A percentile compares a stretch with the other conserved stretches of the same genome.
phyloP scores from a whole-genome alignment of 192 early-diverging fungal genomes.

The Diversispora epigaea region DNA sequence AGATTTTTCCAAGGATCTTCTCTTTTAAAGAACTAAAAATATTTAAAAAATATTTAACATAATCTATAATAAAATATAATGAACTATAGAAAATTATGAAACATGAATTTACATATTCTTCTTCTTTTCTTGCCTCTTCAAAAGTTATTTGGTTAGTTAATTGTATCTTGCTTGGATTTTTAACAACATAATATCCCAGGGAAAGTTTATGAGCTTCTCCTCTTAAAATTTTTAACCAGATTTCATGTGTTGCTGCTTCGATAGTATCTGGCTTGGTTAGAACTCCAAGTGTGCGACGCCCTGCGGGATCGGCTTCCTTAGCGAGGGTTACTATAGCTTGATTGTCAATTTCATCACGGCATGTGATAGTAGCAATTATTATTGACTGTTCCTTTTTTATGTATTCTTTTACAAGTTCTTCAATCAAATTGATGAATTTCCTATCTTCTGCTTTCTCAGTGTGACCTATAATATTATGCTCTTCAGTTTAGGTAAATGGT shows the following conservation, averaged over 20 bases:
- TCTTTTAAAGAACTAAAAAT: not conserved
- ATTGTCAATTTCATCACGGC: slow-evolving; percentile 62
- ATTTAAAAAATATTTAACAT: not conserved
- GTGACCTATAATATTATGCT: not conserved
- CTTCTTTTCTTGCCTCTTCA: slow-evolving; percentile 1
- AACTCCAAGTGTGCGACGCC: slow-evolving; percentile 56
- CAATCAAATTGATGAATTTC: slow-evolving; percentile 48
- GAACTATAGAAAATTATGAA: not conserved
- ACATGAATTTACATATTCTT: not conserved
- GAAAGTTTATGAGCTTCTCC: slow-evolving; percentile 51
- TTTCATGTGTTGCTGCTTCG: slow-evolving; percentile 51
- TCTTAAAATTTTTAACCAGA: slow-evolving; percentile 50
- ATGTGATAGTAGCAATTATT: slow-evolving; percentile 56
- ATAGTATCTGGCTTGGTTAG: slow-evolving; percentile 64
- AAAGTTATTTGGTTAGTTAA: slow-evolving; percentile 7
- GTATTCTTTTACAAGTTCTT: slow-evolving; percentile 48
- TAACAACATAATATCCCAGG: slow-evolving; percentile 58
- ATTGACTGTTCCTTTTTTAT: slow-evolving; percentile 51
- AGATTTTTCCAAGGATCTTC: not conserved
- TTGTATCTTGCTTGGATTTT: slow-evolving; percentile 38
- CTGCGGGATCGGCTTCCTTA: slow-evolving; percentile 51
- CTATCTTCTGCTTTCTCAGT: slow-evolving; percentile 38
- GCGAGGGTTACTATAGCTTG: slow-evolving; percentile 54
- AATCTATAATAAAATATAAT: not conserved
- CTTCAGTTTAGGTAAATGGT: not conserved